A percentile compares a stretch with the other conserved stretches of the same genome.
phyloP scores from a whole-genome alignment of 805 yeast species.

The Teunomyces stri region DNA sequence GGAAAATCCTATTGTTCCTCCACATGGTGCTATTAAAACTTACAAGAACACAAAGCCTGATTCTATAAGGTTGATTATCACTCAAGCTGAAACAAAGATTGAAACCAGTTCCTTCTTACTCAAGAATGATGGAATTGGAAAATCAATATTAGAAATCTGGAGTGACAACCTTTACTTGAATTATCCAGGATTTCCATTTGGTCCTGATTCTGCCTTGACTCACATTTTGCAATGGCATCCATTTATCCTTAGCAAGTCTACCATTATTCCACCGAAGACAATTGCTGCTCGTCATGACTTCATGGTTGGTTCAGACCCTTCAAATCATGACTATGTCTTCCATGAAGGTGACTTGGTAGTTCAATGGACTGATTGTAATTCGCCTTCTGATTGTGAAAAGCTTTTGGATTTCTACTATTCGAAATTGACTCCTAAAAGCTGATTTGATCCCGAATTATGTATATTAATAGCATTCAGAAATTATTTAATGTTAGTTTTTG shows the following conservation, averaged over 20 bases:
- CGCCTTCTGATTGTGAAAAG: conserved; percentile 50
- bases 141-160: conserved; percentile 77
- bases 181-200: conserved; percentile 58
- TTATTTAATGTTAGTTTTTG: conserved; percentile 14
- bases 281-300: conserved; percentile 29
- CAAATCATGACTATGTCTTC: conserved; percentile 36
- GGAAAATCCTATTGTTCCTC: conserved; percentile 73
- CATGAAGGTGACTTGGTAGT: conserved; percentile 67
- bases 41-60: conserved; percentile 57
- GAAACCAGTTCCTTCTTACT: conserved; percentile 73
- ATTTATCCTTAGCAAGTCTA: conserved; percentile 64
- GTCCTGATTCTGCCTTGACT: conserved; percentile 69
- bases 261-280: conserved; percentile 57
- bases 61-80: conserved; percentile 57
- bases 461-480: conserved; percentile 11
- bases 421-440: neutral
- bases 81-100: conserved; percentile 65
- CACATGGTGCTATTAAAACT: conserved; percentile 65
- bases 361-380: conserved; percentile 56
- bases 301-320: conserved; percentile 9
- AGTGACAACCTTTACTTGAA: conserved; percentile 66
- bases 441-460: neutral
- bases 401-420: conserved; percentile 27
- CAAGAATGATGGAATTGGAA: conserved; percentile 61
- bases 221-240: conserved; percentile 97